Base-by-base conservation (phyloP, 2,329 filamentous ascomycete species). In the Aspergillus ibericus region DNA sequence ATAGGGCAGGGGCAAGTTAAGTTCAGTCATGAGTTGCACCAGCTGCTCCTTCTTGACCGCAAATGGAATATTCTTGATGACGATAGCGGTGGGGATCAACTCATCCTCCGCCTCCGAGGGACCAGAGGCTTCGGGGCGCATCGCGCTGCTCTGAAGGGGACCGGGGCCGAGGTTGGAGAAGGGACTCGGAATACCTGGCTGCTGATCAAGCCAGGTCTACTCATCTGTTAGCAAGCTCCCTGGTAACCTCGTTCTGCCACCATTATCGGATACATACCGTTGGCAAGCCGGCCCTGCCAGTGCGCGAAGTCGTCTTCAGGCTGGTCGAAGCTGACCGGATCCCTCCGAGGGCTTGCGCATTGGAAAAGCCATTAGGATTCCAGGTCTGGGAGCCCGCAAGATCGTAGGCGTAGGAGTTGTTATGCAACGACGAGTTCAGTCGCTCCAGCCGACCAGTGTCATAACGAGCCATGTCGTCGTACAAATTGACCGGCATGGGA, bases 61-160 rank as follows among this genome's bases (percentile, higher is more conserved):
- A 75, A 99, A 99, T 0, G 96, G 95, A 36, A 99, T 99, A 74
- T 99, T 99, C 81, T 99, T 99, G 78, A 99, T 98, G 59, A 99
- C 95, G 68, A 99, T 98, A 55, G 95, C 95, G 3, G 95, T 99
- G 2, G 93, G 93, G 59, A 99, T 99, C 60, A 99, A 85, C 78
- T 98, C 93, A 66, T 96, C 93, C 46, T 81, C 80, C 34, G 66
- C 69, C 50, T 81, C 79, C 32, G 72, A 73, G 15, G 71, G 72
- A 53, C 71, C 70, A 25, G 75, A 72, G 57, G 71, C 63, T 56
- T 80, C 78, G 55, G 75, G 70, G 35, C 78, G 78, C 59, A 78
- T 70, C 40, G 75, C 74, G 53, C 71, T 73, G 60, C 73, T 73
- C 55, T 75, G 73, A 49, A 77, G 76, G 54, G 76, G 74, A 22